These are phyloP conservation scores for Phalaenopsis equestris DNA, from an alignment of 106 monocot genomes.

Conservation along the genomic window DNA sequence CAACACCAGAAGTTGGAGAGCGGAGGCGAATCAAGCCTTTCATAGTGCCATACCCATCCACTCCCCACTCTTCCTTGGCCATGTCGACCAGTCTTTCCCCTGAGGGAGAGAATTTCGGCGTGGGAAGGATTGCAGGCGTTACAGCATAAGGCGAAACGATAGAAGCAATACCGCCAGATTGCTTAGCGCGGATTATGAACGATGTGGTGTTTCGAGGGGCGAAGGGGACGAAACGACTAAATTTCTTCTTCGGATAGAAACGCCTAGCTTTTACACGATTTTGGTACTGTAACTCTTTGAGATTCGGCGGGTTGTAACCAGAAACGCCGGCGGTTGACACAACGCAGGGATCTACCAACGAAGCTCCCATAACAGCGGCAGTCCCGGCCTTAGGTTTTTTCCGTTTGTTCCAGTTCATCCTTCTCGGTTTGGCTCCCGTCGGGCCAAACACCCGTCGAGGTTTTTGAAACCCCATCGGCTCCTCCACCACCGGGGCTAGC, in stretches of 20 bases:
- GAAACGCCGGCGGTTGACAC: background rate
- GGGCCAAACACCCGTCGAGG: slow-evolving; percentile 22
- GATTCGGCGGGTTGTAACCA: slow-evolving; percentile 56
- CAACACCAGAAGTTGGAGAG: slow-evolving; percentile 17
- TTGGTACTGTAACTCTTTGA: slow-evolving; percentile 75
- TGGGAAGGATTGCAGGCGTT: slow-evolving; percentile 90
- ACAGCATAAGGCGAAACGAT: slow-evolving; percentile 90
- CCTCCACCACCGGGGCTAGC: slow-evolving; percentile 15
- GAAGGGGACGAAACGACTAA: slow-evolving; percentile 49
- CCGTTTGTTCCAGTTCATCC: slow-evolving; percentile 56
- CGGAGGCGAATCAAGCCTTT: slow-evolving; percentile 85
- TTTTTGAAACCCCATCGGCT: slow-evolving; percentile 35
- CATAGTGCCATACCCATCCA: slow-evolving; percentile 97
- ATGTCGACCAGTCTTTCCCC: slow-evolving; percentile 91
- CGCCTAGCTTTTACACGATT: slow-evolving; percentile 78
- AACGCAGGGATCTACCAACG: background rate
- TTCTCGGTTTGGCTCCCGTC: slow-evolving; percentile 13
- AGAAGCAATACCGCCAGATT: slow-evolving; percentile 81
- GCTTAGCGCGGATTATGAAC: slow-evolving; percentile 93
- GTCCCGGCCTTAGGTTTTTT: slow-evolving; percentile 16
- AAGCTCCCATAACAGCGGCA: background rate
- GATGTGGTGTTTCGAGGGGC: slow-evolving; percentile 92
- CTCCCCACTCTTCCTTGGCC: slow-evolving; percentile 99
- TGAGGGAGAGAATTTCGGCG: slow-evolving; percentile 75
- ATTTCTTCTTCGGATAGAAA: slow-evolving; percentile 85